Evolutionary conservation across 345 rosid genomes (phyloP).

Genomic region (Eucalyptus dawsonii): DNA sequence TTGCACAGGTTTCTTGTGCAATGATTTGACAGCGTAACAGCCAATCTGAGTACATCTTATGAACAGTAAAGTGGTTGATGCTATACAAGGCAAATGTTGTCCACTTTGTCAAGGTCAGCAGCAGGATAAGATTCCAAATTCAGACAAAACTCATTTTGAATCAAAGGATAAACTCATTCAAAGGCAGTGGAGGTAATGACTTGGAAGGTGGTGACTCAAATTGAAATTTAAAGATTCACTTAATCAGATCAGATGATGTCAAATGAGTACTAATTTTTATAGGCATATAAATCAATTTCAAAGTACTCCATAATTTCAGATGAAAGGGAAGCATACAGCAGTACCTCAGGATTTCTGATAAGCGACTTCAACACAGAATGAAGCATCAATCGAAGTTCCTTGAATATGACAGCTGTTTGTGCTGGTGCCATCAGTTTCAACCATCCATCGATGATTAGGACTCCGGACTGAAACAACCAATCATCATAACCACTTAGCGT

Average conservation of each 20-base stretch:
- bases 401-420: slow-evolving; percentile 85
- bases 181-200: background rate
- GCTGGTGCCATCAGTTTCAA: slow-evolving; percentile 78
- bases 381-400: slow-evolving; percentile 66
- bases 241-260: background rate
- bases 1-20: background rate
- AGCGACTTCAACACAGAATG: slow-evolving; percentile 57
- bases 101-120: background rate
- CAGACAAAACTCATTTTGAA: background rate
- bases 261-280: background rate
- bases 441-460: slow-evolving; percentile 76
- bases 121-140: background rate
- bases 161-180: background rate
- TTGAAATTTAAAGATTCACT: background rate
- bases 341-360: slow-evolving; percentile 72
- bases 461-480: slow-evolving; percentile 37
- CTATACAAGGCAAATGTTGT: background rate
- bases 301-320: background rate
- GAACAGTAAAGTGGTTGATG: background rate
- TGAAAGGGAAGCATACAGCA: background rate
- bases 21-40: background rate
- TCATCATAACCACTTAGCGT: background rate
- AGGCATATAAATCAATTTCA: background rate
- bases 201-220: background rate
- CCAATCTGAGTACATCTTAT: background rate